A percentile compares a stretch with the other conserved stretches of the same genome.
These are phyloP conservation scores for Coemansia sp. DNA, from an alignment of 192 early-diverging fungal genomes.

Conservation along the genomic window DNA sequence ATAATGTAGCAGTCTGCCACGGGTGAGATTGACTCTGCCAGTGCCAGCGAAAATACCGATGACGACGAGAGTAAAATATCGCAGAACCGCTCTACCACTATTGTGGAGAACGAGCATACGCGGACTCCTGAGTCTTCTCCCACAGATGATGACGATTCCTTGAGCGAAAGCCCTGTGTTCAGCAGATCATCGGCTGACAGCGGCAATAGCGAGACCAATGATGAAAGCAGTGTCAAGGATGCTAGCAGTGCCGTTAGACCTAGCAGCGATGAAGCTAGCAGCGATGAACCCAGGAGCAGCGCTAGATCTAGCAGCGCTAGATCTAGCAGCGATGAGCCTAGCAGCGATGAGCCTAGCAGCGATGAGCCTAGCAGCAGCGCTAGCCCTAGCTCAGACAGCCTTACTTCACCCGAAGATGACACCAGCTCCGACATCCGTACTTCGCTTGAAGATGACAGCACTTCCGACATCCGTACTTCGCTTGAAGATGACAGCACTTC, in stretches of 20 bases:
- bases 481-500: background rate
- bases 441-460: too few relatives aligned
- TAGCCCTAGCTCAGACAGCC: background rate
- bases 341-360: background rate
- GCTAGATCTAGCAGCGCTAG: background rate
- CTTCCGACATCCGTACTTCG: background rate
- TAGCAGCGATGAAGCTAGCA: background rate
- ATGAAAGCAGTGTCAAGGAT: background rate
- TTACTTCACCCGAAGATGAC: background rate
- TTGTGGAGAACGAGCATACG: background rate
- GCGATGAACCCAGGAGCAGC: constrained; percentile 1
- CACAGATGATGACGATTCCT: background rate
- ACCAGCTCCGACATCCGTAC: background rate
- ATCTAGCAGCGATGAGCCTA: background rate
- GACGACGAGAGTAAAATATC: background rate
- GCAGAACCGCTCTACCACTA: background rate
- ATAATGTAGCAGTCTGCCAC: background rate
- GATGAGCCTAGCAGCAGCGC: too few relatives aligned
- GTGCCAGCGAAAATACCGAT: background rate
- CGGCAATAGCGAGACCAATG: background rate
- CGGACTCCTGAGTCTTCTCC: background rate
- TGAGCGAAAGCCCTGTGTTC: background rate
- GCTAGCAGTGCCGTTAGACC: background rate
- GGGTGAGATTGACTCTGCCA: background rate
- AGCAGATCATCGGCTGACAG: background rate